phyloP scores from a whole-genome alignment of 2,329 filamentous ascomycete species.

The Aureobasidium leucospermi region DNA sequence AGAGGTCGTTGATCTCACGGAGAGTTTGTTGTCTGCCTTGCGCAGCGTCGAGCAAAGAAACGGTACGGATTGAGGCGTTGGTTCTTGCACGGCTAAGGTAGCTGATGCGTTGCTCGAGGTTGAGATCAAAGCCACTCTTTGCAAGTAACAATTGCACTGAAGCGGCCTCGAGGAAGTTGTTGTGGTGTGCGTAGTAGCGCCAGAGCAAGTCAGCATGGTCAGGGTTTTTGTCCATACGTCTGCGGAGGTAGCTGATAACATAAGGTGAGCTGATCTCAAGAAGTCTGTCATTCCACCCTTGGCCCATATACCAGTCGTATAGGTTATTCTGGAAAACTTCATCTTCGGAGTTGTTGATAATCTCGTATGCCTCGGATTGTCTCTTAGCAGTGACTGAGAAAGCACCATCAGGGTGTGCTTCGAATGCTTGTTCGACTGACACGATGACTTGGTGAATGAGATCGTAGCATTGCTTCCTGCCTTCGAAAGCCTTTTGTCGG shows the following conservation, averaged over 20 bases:
- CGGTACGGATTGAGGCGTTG: slow-evolving; percentile 78
- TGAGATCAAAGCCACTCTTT: slow-evolving; percentile 69
- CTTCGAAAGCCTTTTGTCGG: slow-evolving; percentile 59
- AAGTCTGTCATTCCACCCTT: slow-evolving; percentile 78
- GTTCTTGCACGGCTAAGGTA: slow-evolving; percentile 86
- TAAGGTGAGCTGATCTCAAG: slow-evolving; percentile 78
- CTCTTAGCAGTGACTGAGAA: slow-evolving; percentile 69
- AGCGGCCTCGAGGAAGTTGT: slow-evolving; percentile 79
- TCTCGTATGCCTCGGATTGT: slow-evolving; percentile 78
- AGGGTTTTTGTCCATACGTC: slow-evolving; percentile 63
- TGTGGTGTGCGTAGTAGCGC: slow-evolving; percentile 81
- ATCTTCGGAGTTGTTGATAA: slow-evolving; percentile 81
- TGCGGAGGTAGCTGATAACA: slow-evolving; percentile 77
- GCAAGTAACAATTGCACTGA: slow-evolving; percentile 78
- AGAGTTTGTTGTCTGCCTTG: slow-evolving; percentile 72
- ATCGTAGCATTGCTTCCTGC: slow-evolving; percentile 72
- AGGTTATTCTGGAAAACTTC: slow-evolving; percentile 92
- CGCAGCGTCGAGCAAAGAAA: slow-evolving; percentile 54
- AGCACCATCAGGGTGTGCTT: slow-evolving; percentile 68
- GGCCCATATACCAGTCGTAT: slow-evolving; percentile 94
- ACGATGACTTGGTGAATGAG: slow-evolving; percentile 78
- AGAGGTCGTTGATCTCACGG: slow-evolving; percentile 74
- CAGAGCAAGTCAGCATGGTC: slow-evolving; percentile 85
- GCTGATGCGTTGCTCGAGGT: slow-evolving; percentile 78
- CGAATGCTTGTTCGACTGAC: slow-evolving; percentile 65